Evolutionary conservation across 768 basidiomycete species (phyloP), one percentile per base, ranked within the genome.

Genomic region (Leucocoprinus sp.): DNA sequence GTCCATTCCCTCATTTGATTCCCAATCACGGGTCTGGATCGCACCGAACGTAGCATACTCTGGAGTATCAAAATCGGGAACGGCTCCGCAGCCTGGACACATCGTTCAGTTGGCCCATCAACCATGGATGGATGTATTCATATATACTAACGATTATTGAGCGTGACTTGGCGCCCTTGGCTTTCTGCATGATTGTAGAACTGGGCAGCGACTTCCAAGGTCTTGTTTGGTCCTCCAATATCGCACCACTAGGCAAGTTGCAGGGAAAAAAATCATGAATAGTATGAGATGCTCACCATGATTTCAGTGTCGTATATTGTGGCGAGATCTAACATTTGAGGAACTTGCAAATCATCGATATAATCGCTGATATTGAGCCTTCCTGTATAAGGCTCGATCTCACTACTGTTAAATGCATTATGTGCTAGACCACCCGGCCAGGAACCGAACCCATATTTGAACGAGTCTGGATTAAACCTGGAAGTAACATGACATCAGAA

Each of bases 1-100:
- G 51, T 76, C 74, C 65, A 80, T 71, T 21, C 76, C 78, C 50
- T 78, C 80, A 26, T 60, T 75, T 8, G 69, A 75, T 54, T 81
- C 78, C 80, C 78, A 81, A 26, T 61, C 67, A 18, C 58, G 57
- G 0, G 70, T 64, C 21, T 74, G 71, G 18, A 72, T 64, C 4
- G 70, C 64, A 12, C 66, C 67, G 31, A 74, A 78, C 1, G 61
- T 59, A 1, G 65, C 62, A 45, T 77, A 78, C 50, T 80, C 78
- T 0, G 78, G 76, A 0, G 76, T 77, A 45, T 72, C 70, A 48
- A 76, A 76, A 45, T 78, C 74, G 0, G 75, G 71, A 0, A 69
- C 65, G 7, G 65, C 64, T 19, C 69, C 70, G 48, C 76, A 75
- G 6, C 73, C 73, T 76, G 39, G 0, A 24, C n/a, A 9, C 22